These are phyloP conservation scores for Venturia oleaginea DNA, from an alignment of 2,329 filamentous ascomycete genomes.

Conservation along the genomic window DNA sequence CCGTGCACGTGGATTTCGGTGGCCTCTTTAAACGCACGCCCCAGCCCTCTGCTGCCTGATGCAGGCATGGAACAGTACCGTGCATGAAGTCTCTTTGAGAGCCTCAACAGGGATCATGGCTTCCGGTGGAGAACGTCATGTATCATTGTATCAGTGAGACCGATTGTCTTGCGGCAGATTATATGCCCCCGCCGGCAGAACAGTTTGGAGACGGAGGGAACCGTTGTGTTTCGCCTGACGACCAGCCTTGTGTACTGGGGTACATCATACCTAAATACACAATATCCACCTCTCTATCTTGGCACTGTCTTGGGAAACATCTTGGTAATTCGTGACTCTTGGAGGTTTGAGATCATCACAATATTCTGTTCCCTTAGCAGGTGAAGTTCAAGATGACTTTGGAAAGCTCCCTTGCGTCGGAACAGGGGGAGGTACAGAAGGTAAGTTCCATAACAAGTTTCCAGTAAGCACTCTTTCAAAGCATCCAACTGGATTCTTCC, in stretches of 20 bases:
- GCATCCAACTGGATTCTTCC: neutral
- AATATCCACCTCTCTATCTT: neutral
- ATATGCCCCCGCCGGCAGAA: neutral
- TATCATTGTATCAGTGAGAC: conserved; percentile 7
- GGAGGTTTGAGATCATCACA: neutral
- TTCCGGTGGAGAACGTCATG: neutral
- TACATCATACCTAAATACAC: neutral
- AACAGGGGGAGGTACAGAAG: neutral
- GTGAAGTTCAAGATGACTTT: neutral
- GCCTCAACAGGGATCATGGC: neutral
- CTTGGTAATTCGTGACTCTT: neutral
- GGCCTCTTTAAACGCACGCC: neutral
- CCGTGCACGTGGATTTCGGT: neutral
- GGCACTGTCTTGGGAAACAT: neutral
- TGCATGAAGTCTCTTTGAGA: neutral
- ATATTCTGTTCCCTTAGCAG: neutral
- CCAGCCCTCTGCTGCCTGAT: neutral
- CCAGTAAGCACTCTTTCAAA: neutral
- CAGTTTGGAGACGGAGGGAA: neutral
- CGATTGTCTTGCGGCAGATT: neutral
- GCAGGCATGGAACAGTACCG: neutral
- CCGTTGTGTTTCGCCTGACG: neutral
- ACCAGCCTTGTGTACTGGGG: conserved; percentile 1
- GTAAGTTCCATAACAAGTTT: neutral
- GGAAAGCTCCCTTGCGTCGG: neutral